Percentiles rank a stretch among this genome's conserved stretches.
Conservation (phyloP, 768 basidiomycete species). For the Candolleomyces efflorescens region DNA sequence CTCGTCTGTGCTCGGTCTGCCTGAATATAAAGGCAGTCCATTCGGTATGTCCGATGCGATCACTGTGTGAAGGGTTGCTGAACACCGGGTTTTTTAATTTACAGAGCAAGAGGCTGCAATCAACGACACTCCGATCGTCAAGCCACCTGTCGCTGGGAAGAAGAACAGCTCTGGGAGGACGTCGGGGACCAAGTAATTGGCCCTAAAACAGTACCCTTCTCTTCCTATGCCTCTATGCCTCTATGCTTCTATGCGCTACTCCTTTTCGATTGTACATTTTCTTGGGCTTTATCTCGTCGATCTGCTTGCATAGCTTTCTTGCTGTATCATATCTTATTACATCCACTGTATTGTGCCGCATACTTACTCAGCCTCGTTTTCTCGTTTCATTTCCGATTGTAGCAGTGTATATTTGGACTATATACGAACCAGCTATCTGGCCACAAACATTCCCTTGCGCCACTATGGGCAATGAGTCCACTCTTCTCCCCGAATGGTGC, state of each 20-base stretch:
- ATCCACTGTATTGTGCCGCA: neutral
- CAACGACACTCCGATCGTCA: neutral
- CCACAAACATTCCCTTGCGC: too few relatives aligned
- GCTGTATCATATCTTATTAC: neutral
- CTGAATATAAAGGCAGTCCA: neutral
- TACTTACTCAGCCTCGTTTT: too few relatives aligned
- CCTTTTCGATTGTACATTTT: neutral
- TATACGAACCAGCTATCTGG: too few relatives aligned
- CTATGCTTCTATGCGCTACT: too few relatives aligned
- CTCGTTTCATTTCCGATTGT: neutral
- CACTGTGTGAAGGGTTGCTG: neutral
- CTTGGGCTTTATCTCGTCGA: neutral
- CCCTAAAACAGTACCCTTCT: neutral
- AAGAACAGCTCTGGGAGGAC: neutral
- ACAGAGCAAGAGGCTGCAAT: neutral
- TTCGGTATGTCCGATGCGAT: neutral
- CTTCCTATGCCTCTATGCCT: neutral
- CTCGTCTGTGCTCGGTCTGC: neutral
- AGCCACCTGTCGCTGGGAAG: neutral
- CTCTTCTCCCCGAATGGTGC: too few relatives aligned
- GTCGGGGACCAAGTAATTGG: neutral
- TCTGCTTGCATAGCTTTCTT: neutral
- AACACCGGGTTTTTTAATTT: neutral
- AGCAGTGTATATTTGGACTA: too few relatives aligned
- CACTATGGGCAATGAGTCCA: too few relatives aligned